Evolutionary conservation across 148 eudicot species (phyloP), one percentile per base, ranked within the genome.

Genomic region (Fallopia convolvulus): DNA sequence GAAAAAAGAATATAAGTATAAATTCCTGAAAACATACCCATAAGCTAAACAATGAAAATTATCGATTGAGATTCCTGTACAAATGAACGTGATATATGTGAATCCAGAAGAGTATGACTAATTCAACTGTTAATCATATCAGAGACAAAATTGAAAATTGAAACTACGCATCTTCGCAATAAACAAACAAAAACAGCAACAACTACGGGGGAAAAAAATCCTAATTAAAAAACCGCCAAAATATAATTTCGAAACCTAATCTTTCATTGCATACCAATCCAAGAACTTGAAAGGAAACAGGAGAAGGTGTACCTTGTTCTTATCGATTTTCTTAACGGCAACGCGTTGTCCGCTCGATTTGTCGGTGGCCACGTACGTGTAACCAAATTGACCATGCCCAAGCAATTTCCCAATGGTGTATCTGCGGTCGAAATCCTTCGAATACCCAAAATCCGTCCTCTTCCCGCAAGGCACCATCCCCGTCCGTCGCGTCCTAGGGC

Each of bases 321-420:
- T 94, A 75, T 94, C 97, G 83, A 94, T 92, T 79, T 78, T 94
- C 87, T 92, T 94, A 72, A 94, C 99, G 48, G 99, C 99, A 82
- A 94, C 97, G 82, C 93, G 97, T 86, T 94, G 87, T 8, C 89
- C 97, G 77, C 83, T 87, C 74, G 80, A 81, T 80, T 82, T 87
- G 83, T 94, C 87, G 39, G 87, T 91, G 1, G 99, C 99, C 77
- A 88, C 92, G 80, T 94, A 94, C 0, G 99, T 94, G 80, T 90
- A 92, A 46, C 99, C 99, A 89, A 94, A 92, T 85, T 94, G 99
- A 1, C 99, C 99, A 82, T 92, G 99, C 9, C 99, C 99, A 84
- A 94, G 87, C 81, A 94, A 85, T 78, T 89, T 94, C 77, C 99
- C 99, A 82, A 89, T 89, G 6, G 83, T 33, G 80, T 90, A 94